Evolutionary conservation across 192 early-diverging fungal genomes (phyloP).

Genomic region (Podila epigama): DNA sequence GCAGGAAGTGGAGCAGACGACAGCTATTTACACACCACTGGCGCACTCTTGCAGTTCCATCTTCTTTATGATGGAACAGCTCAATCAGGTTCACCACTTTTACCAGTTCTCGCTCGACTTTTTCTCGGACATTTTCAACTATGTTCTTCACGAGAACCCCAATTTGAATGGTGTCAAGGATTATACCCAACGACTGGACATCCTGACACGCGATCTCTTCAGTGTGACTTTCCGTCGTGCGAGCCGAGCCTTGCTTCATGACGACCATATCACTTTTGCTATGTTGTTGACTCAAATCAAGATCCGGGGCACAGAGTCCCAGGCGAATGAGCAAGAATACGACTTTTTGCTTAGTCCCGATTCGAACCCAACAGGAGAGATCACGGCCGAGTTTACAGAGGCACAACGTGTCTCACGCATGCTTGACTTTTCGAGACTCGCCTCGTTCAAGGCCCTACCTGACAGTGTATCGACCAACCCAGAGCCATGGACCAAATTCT

Average conservation of each 20-base stretch:
- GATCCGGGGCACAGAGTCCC: conserved; percentile 64
- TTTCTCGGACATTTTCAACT: conserved; percentile 92
- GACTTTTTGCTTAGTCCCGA: conserved; percentile 76
- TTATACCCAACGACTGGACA: conserved; percentile 69
- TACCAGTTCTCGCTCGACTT: conserved; percentile 99
- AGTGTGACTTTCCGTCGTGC: conserved; percentile 80
- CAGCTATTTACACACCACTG: conserved; percentile 88
- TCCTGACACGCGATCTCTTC: conserved; percentile 88
- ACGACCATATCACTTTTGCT: conserved; percentile 90
- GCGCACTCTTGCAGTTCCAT: conserved; percentile 91
- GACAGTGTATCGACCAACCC: conserved; percentile 47
- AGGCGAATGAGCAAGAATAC: conserved; percentile 68
- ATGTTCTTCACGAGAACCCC: conserved; percentile 80
- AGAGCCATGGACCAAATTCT: conserved; percentile 60
- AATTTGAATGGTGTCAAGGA: conserved; percentile 71
- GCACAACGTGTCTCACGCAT: conserved; percentile 53
- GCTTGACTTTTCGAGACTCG: conserved; percentile 53
- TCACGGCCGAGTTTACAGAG: conserved; percentile 60
- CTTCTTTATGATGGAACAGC: conserved; percentile 98
- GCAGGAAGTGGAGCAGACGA: conserved; percentile 95
- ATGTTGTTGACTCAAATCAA: conserved; percentile 90
- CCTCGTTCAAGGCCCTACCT: conserved; percentile 50
- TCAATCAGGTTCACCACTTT: conserved; percentile 88
- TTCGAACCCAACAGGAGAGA: conserved; percentile 52
- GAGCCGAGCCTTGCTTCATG: conserved; percentile 86